Conservation (phyloP, 176 grass and related monocot genomes). For the Puya raimondii region DNA sequence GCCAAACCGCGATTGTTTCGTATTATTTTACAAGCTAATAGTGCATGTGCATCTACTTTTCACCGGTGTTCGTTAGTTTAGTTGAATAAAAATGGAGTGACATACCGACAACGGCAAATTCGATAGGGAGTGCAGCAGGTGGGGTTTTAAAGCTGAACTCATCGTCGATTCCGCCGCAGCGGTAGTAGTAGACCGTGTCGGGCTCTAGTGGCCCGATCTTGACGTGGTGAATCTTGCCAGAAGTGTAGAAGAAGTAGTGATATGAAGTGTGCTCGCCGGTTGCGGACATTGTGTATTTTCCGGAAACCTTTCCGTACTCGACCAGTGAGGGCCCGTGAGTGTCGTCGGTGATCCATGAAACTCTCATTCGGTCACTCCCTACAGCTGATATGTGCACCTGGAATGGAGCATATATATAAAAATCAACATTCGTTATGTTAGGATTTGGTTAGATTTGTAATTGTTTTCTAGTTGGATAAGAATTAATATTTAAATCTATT, state of each 20-base stretch:
- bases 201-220: constrained; percentile 72
- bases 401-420: not conserved
- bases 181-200: constrained; percentile 71
- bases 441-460: no score
- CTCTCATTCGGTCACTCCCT: constrained; percentile 31
- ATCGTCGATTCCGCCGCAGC: constrained; percentile 39
- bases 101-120: constrained; percentile 51
- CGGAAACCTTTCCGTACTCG: constrained; percentile 45
- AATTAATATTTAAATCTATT: no score
- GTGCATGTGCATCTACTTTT: not conserved
- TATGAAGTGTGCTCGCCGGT: constrained; percentile 67
- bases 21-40: not conserved
- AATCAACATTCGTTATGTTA: no score
- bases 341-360: constrained; percentile 78
- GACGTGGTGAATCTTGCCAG: constrained; percentile 92
- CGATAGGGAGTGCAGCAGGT: constrained; percentile 50
- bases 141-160: constrained; percentile 77
- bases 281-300: constrained; percentile 35
- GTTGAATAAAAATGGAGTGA: not conserved
- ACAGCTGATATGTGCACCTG: constrained; percentile 66
- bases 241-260: constrained; percentile 74
- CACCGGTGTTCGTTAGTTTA: not conserved
- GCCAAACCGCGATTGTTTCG: not conserved
- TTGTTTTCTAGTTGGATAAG: no score
- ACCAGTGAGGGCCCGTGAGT: constrained; percentile 45